Conservation (phyloP, 305 asterid genomes). For the Fraxinus platypoda region DNA sequence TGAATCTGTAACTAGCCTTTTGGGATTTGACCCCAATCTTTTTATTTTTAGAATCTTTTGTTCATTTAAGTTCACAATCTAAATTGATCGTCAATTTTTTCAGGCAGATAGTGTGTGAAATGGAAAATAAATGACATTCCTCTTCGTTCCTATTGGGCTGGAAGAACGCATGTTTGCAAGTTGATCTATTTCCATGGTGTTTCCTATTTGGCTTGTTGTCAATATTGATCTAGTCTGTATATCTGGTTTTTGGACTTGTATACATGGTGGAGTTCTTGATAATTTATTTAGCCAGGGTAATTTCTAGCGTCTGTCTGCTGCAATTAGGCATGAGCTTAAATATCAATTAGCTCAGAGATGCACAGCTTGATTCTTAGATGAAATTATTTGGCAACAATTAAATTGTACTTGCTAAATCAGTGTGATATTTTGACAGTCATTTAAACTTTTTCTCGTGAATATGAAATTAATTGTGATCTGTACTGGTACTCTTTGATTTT, state of each 20-base stretch:
- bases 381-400: not conserved
- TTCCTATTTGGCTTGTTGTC: conserved; percentile 34
- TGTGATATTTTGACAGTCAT: not conserved
- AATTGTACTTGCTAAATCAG: not conserved
- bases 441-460: not conserved
- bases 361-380: not conserved
- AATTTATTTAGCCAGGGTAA: conserved; percentile 17
- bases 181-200: conserved; percentile 13
- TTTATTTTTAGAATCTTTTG: not conserved
- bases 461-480: not conserved
- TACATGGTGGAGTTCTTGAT: not conserved
- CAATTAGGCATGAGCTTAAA: not conserved
- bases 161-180: conserved; percentile 32
- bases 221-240: conserved; percentile 19
- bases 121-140: not conserved
- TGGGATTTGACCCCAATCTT: not conserved
- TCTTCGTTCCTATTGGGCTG: not conserved
- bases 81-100: not conserved
- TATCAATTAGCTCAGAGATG: not conserved
- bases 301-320: not conserved
- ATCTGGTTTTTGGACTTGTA: conserved; percentile 17
- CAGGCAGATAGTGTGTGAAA: not conserved
- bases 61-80: not conserved
- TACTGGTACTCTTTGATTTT: not conserved
- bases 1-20: not conserved